phyloP scores from a whole-genome alignment of 1,284 basidiomycete genomes.

The Mycena sp. region DNA sequence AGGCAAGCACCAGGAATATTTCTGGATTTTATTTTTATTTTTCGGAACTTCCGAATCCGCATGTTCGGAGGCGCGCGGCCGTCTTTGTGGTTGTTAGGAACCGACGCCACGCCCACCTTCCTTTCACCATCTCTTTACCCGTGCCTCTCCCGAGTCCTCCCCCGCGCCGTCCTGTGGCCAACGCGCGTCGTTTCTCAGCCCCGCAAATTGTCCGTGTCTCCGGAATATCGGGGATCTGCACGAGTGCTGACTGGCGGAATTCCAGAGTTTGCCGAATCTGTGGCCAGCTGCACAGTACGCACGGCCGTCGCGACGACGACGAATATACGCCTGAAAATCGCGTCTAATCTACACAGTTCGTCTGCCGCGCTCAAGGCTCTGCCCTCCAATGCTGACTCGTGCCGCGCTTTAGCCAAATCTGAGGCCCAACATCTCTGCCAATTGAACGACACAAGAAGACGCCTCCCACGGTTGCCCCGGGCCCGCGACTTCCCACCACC shows the following conservation, averaged over 20 bases:
- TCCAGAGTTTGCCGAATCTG: not conserved
- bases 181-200: not conserved
- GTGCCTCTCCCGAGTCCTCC: not conserved
- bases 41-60: not conserved
- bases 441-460: too few relatives aligned
- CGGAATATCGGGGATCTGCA: not conserved
- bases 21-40: too few relatives aligned
- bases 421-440: too few relatives aligned
- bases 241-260: not conserved
- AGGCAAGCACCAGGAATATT: too few relatives aligned
- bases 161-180: not conserved
- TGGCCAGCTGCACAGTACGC: too few relatives aligned
- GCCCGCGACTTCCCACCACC: too few relatives aligned
- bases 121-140: conserved; percentile 17
- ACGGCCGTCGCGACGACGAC: not conserved
- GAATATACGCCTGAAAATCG: not conserved
- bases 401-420: too few relatives aligned
- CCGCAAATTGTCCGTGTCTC: not conserved
- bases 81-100: not conserved
- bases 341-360: not conserved
- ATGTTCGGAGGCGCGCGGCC: not conserved
- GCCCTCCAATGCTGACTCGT: too few relatives aligned
- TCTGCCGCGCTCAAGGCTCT: not conserved
- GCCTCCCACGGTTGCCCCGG: too few relatives aligned
- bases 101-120: not conserved